phyloP scores from a whole-genome alignment of 371 early-diverging fungal species.

The Nematocida minor region DNA sequence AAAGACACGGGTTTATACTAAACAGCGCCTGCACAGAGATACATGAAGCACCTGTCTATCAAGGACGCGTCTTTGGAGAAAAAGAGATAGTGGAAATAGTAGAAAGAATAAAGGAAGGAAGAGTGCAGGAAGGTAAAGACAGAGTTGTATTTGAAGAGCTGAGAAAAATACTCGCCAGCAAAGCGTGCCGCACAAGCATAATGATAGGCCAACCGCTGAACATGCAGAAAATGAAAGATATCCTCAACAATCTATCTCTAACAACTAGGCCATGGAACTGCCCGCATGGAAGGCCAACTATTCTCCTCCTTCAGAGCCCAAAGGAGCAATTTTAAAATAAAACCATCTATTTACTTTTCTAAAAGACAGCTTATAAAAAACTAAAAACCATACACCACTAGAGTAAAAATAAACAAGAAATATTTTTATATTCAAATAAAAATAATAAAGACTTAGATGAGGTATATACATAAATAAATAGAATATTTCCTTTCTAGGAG shows the following conservation, averaged over 20 bases:
- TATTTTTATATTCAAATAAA: too few relatives aligned
- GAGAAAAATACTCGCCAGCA: conserved; percentile 66
- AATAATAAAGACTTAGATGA: too few relatives aligned
- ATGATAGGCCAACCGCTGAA: conserved; percentile 67
- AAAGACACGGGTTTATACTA: conserved; percentile 62
- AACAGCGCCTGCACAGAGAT: conserved; percentile 4
- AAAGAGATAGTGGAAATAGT: conserved; percentile 59
- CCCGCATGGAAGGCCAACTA: conserved; percentile 91
- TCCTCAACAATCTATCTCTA: conserved; percentile 55
- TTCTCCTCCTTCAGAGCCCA: conserved; percentile 48
- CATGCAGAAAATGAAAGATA: conserved; percentile 56
- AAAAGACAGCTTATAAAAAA: too few relatives aligned
- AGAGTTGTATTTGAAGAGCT: conserved; percentile 54
- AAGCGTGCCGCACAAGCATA: conserved; percentile 69
- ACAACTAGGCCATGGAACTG: conserved; percentile 71
- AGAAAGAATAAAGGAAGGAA: conserved; percentile 53
- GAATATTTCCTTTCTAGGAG: too few relatives aligned
- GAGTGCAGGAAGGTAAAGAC: conserved; percentile 26
- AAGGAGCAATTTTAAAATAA: too few relatives aligned
- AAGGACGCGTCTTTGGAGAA: conserved; percentile 49
- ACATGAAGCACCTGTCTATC: conserved; percentile 56
- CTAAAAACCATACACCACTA: too few relatives aligned
- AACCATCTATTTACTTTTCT: too few relatives aligned
- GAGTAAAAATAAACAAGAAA: too few relatives aligned
- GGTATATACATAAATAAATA: too few relatives aligned